phyloP scores from a whole-genome alignment of 2,329 filamentous ascomycete species.

The Chaetomium olivaceum region DNA sequence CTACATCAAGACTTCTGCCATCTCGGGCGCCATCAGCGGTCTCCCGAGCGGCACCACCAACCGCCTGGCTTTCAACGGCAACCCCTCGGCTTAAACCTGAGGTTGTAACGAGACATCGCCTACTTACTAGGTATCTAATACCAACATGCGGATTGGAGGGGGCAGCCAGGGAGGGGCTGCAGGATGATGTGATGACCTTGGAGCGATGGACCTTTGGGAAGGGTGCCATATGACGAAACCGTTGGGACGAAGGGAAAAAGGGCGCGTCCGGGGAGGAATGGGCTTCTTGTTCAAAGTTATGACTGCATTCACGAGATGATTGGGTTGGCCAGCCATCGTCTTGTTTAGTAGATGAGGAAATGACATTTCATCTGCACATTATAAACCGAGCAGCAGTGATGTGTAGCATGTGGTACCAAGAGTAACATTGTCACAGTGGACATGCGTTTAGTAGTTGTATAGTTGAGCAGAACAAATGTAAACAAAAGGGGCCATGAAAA shows the following conservation, averaged over 20 bases:
- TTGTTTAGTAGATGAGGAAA: neutral
- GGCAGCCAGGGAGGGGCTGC: neutral
- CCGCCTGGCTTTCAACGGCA: conserved; percentile 58
- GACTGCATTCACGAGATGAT: neutral
- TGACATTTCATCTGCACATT: neutral
- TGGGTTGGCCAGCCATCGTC: neutral
- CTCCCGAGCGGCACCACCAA: conserved; percentile 50
- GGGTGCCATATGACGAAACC: neutral
- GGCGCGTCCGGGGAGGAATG: neutral
- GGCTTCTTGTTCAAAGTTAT: neutral
- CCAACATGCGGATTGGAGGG: neutral
- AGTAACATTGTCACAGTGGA: too few species aligned
- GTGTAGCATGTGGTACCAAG: too few species aligned
- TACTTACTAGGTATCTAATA: neutral
- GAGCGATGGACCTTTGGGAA: neutral
- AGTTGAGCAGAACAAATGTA: too few species aligned
- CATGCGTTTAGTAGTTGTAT: too few species aligned
- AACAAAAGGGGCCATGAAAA: too few species aligned
- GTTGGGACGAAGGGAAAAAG: neutral
- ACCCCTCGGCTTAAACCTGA: conserved; percentile 34
- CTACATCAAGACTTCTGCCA: conserved; percentile 47
- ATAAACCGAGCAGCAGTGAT: neutral
- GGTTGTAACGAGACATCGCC: neutral
- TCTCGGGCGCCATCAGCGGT: conserved; percentile 44
- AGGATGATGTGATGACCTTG: neutral